Evolutionary conservation across 1,139 yeast species (phyloP), one percentile per base, ranked within the genome.

Genomic region (Hansenula sp.): DNA sequence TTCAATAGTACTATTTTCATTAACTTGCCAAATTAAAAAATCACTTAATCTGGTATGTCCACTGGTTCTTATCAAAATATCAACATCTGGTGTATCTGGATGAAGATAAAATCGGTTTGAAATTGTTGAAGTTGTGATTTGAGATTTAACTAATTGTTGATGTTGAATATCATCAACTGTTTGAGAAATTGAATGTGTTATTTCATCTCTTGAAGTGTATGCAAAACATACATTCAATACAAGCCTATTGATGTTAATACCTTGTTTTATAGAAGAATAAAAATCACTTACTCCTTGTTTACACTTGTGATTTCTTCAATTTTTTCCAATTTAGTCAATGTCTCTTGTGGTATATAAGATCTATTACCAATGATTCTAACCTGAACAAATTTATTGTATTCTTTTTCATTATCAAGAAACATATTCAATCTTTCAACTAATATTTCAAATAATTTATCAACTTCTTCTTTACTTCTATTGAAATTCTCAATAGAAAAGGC

Each of bases 401-500:
- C 40, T 8, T 39, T 35, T 8, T 41, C 41, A 10, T 41, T 36
- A 12, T 45, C 40, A n/a, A 50, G 26, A 26, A 54, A 43, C 7
- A 35, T 53, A 24, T 61, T 59, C 47, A 92, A 75, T 53, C 82
- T 82, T 43, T 71, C 71, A 51, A 84, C 76, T 43, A 94, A 88
- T 50, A 89, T 69, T 36, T 78, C 82, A 89, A 88, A 88, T 48
- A 89, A 69, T 64, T 85, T 77, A 40, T 82, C 80, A 28, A 90
- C 94, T 61, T 90, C 98, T 45, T 77, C 76, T 40, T 75, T 69
- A 43, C 87, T 78, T 49, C 98, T 73, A 56, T 83, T 86, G 69
- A 90, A 92, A 65, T 92, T 92, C 57, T 92, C 98, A 50, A 92
- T 88, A 12, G 96, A 85, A 63, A 92, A 92, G 32, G 97, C 97